phyloP scores from a whole-genome alignment of 1,284 basidiomycete genomes.

The Apiotrichum porosum region DNA sequence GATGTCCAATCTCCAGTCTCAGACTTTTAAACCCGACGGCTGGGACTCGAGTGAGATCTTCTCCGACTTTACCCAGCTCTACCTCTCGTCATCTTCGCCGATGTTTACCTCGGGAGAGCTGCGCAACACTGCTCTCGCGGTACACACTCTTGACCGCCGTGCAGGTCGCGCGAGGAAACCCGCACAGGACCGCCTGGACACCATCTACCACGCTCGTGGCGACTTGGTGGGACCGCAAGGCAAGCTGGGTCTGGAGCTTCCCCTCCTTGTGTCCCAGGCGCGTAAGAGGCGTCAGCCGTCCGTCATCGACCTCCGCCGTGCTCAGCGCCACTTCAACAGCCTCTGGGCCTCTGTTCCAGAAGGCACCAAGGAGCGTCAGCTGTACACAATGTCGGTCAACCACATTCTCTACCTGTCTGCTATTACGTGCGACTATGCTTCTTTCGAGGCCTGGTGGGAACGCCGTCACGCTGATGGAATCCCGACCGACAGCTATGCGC shows the following conservation, averaged over 20 bases:
- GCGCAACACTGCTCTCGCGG: conserved; percentile 12
- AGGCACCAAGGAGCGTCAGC: not conserved
- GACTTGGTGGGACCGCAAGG: conserved; percentile 14
- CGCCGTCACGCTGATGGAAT: conserved; percentile 18
- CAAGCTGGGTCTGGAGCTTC: conserved; percentile 17
- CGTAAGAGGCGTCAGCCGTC: conserved; percentile 6
- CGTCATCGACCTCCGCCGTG: conserved; percentile 9
- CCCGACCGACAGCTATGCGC: conserved; percentile 20
- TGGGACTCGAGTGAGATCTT: conserved; percentile 16
- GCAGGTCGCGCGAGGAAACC: not conserved
- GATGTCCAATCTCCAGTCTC: conserved; percentile 9
- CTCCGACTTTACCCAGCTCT: conserved; percentile 25
- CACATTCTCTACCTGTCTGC: conserved; percentile 35
- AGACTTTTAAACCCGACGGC: not conserved
- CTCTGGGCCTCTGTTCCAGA: conserved; percentile 10
- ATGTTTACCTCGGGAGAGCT: conserved; percentile 31
- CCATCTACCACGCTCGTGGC: conserved; percentile 21
- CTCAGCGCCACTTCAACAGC: conserved; percentile 16
- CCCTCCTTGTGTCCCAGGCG: conserved; percentile 12
- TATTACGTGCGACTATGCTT: conserved; percentile 12
- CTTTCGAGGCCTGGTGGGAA: conserved; percentile 28
- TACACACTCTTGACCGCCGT: conserved; percentile 17
- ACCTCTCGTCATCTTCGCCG: conserved; percentile 22
- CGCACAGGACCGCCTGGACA: conserved; percentile 20
- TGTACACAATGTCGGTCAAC: conserved; percentile 26